Evolutionary conservation across 1,284 basidiomycete genomes (phyloP), one percentile per base, ranked within the genome.

Genomic region (Porodaedalea pini): DNA sequence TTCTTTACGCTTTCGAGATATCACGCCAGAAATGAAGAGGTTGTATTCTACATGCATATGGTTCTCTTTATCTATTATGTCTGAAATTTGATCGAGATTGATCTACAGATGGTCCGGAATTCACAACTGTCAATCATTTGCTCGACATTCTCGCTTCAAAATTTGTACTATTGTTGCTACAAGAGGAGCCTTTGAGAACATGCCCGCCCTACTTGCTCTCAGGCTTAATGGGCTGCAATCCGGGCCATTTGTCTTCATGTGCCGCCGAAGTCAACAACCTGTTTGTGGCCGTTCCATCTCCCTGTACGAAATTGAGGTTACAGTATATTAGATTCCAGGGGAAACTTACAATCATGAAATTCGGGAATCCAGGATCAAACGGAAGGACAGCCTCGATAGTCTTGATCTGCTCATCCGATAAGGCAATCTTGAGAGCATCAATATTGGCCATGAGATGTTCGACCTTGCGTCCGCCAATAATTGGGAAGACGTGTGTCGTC

Each of bases 91-190:
- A n/a, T n/a, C n/a, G n/a, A n/a, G n/a, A n/a, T n/a, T n/a, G n/a
- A n/a, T n/a, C n/a, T n/a, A n/a, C n/a, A n/a, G n/a, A n/a, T n/a
- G n/a, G n/a, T n/a, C n/a, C n/a, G n/a, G n/a, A n/a, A n/a, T n/a
- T n/a, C n/a, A n/a, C n/a, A n/a, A 13, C 66, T 62, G 57, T 71
- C 66, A 69, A 73, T 72, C 29, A 73, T 62, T 61, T 72, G 71
- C 49, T 68, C 67, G 40, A 71, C 65, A n/a, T n/a, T n/a, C n/a
- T n/a, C n/a, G n/a, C n/a, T n/a, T n/a, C n/a, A n/a, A n/a, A n/a
- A n/a, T n/a, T n/a, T n/a, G 64, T 63, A 3, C 69, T 70, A 2
- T 64, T 61, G 57, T 61, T 69, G 57, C 68, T 37, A 39, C 56
- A 52, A 39, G 69, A 71, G 64, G 70, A n/a, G n/a, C n/a, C n/a